A percentile compares a stretch with the other conserved stretches of the same genome.
Conservation (phyloP, 2,329 filamentous ascomycete genomes). For the Exophiala oligosperma region DNA sequence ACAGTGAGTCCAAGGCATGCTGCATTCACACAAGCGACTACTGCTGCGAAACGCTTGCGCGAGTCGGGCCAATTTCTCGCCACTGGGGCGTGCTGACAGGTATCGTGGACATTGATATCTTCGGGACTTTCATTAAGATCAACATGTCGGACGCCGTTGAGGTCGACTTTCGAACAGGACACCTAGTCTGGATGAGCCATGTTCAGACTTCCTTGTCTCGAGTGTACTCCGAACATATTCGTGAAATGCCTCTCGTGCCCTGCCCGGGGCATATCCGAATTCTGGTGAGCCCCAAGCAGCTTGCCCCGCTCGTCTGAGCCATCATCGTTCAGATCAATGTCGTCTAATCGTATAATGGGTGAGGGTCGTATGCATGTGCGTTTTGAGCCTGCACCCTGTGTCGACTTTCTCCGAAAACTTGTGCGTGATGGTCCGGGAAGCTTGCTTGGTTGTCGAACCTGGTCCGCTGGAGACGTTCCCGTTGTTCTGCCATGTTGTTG, state of each 20-base stretch:
- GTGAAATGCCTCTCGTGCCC: constrained; percentile 27
- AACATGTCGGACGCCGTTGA: constrained; percentile 24
- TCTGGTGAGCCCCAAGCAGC: background rate
- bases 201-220: constrained; percentile 20
- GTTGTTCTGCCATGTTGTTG: background rate
- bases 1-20: constrained; percentile 69
- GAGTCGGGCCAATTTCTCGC: constrained; percentile 69
- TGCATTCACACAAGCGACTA: constrained; percentile 71
- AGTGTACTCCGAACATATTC: constrained; percentile 23
- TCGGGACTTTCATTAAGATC: constrained; percentile 32
- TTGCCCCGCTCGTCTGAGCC: constrained; percentile 13
- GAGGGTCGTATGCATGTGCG: background rate
- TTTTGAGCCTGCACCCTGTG: background rate
- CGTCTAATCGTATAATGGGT: constrained; percentile 6
- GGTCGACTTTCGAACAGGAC: constrained; percentile 18
- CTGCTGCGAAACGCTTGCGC: constrained; percentile 68
- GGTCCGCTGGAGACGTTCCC: background rate
- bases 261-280: background rate
- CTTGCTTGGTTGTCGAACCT: background rate
- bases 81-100: constrained; percentile 60
- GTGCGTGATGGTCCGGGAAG: background rate
- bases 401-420: background rate
- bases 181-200: constrained; percentile 9
- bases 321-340: constrained; percentile 6
- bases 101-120: constrained; percentile 40